Percentiles rank a stretch among this genome's conserved stretches.
Evolutionary conservation across 768 basidiomycete genomes (phyloP).

Genomic region (Leccinum disarticulatum): DNA sequence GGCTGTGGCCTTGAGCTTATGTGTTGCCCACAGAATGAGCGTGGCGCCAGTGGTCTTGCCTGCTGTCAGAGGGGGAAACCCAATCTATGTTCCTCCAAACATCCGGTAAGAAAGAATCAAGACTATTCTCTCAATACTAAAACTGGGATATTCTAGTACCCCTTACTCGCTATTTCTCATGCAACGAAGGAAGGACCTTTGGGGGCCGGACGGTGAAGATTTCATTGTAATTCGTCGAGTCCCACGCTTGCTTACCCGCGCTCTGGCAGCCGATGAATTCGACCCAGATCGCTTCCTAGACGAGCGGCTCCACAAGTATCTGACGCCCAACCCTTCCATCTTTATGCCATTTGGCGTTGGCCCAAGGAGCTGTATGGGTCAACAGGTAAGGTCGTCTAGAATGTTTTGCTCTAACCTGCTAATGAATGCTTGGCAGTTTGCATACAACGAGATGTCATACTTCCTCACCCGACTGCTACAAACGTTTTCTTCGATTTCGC

Average conservation of each 20-base stretch:
- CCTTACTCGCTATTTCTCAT: conserved; percentile 51
- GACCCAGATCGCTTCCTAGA: conserved; percentile 72
- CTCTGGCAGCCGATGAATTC: conserved; percentile 48
- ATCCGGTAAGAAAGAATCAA: conserved; percentile 22
- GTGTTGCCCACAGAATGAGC: conserved; percentile 19
- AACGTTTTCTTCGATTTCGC: conserved; percentile 44
- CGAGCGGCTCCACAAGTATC: conserved; percentile 53
- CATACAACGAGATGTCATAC: conserved; percentile 65
- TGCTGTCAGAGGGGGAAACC: conserved; percentile 24
- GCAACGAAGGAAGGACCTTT: conserved; percentile 63
- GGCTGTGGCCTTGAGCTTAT: not conserved
- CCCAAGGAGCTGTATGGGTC: conserved; percentile 38
- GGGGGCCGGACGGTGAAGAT: conserved; percentile 62
- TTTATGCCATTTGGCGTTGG: conserved; percentile 45
- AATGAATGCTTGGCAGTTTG: conserved; percentile 42
- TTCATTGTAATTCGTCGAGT: not conserved
- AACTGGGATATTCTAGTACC: conserved; percentile 25
- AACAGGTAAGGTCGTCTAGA: conserved; percentile 27
- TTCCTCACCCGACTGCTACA: conserved; percentile 62
- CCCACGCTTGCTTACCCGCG: not conserved
- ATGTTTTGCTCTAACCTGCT: not conserved
- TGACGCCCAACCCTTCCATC: conserved; percentile 54
- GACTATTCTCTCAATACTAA: not conserved
- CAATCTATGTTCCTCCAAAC: conserved; percentile 35
- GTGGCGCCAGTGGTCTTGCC: conserved; percentile 26